Evolutionary conservation across 768 basidiomycete genomes (phyloP), one percentile per base, ranked within the genome.

Genomic region (Xanthoconium stramineum): DNA sequence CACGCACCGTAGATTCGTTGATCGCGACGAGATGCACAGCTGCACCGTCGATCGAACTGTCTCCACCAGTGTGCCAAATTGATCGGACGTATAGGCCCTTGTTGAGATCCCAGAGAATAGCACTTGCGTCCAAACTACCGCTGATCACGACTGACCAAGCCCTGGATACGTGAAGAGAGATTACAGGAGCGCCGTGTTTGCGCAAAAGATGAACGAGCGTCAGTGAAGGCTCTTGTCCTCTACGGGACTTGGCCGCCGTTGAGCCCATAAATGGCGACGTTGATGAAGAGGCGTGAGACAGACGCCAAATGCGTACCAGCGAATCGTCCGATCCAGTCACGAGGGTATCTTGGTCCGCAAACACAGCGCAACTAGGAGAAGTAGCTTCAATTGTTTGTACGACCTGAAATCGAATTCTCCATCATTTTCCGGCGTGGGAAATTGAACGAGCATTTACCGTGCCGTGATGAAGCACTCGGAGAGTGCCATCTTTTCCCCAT

Each of bases 61-160:
- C 61, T 10, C 61, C 65, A 0, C 67, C 56, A 12, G 78, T 79
- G 54, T 92, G 89, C 82, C 87, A 87, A 32, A 93, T 88, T 0
- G 91, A 89, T 52, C 87, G 76, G 13, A 89, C 83, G 59, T 97
- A 96, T 9, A 83, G 74, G 9, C 89, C 88, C 29, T 84, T 76
- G 66, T 97, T 96, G 50, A 94, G 78, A 69, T 96, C 94, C 94
- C 94, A 97, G 4, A 96, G 55, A 5, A 87, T 88, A 0, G 89
- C 91, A 58, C 86, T 91, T 2, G 94, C 91, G 63, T 96, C 94
- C 64, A 82, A 80, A 15, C 90, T 89, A 11, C 92, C 92, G 60
- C 90, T 94, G 43, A 94, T 81, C 24, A 84, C 81, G 24, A 93
- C 63, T 1, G 90, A 91, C 94, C 94, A 96, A 2, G 86, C 73